phyloP scores from a whole-genome alignment of 441 rosid genomes.

The Corymbia citriodora region DNA sequence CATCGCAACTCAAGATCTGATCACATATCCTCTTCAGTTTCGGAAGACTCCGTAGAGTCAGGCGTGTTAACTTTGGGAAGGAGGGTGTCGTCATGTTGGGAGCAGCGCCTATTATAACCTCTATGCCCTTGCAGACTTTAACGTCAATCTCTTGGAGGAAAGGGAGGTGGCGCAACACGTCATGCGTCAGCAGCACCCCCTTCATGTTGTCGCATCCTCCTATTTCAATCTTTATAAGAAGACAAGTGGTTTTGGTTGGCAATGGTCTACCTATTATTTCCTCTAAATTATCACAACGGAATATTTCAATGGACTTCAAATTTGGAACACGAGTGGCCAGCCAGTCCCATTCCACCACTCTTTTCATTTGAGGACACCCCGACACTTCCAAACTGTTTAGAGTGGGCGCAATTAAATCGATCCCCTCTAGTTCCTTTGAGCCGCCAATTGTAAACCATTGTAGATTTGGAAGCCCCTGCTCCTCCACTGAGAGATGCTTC shows the following conservation, averaged over 20 bases:
- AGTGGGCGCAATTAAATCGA: no score
- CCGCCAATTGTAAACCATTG: fast-evolving
- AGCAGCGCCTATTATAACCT: neutral
- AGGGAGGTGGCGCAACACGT: neutral
- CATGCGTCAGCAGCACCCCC: neutral
- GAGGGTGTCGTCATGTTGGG: fast-evolving
- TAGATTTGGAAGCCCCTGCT: no score
- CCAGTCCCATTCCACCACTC: neutral
- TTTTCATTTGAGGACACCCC: neutral
- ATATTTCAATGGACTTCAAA: neutral
- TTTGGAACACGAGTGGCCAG: fast-evolving
- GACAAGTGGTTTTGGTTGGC: fast-evolving
- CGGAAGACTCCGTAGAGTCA: no score
- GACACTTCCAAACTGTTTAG: no score
- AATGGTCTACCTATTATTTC: no score
- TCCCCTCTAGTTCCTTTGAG: no score
- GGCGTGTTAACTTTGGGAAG: neutral
- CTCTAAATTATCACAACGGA: fast-evolving
- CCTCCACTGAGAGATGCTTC: no score
- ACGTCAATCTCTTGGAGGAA: fast-evolving
- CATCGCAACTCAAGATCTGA: no score
- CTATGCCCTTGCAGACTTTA: fast-evolving
- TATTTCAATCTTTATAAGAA: no score
- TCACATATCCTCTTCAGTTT: no score
- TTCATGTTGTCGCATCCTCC: neutral